Evolutionary conservation across 768 basidiomycete species (phyloP).

Genomic region (Podaxis sp.): DNA sequence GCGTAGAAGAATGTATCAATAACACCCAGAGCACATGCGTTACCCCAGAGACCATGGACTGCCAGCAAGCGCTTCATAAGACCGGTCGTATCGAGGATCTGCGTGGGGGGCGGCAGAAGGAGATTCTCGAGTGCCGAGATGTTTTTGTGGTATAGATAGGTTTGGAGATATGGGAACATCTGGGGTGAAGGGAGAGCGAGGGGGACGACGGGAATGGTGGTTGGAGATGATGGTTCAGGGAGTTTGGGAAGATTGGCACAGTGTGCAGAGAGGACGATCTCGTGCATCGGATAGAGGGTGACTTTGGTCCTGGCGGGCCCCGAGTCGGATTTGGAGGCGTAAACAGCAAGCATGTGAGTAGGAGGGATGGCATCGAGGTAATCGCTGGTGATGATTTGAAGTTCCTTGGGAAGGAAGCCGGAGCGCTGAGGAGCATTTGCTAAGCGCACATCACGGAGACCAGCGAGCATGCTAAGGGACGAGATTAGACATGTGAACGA

Average conservation of each 20-base stretch:
- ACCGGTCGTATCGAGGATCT: constrained; percentile 23
- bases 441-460: constrained; percentile 7
- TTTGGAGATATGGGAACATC: constrained; percentile 54
- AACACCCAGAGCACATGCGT: constrained; percentile 65
- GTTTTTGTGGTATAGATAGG: constrained; percentile 66
- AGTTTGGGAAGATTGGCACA: constrained; percentile 62
- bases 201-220: constrained; percentile 57
- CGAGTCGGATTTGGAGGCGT: constrained; percentile 19
- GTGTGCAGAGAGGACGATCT: constrained; percentile 62
- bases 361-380: constrained; percentile 27
- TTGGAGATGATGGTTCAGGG: constrained; percentile 28
- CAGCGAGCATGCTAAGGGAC: constrained; percentile 4
- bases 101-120: constrained; percentile 35
- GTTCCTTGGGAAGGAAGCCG: constrained; percentile 16
- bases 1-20: constrained; percentile 50
- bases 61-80: constrained; percentile 35
- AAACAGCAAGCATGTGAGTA: constrained; percentile 56
- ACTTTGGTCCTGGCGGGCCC: constrained; percentile 22
- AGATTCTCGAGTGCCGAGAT: constrained; percentile 42
- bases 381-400: constrained; percentile 22
- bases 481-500: neutral
- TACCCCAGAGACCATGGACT: constrained; percentile 69
- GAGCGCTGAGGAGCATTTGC: constrained; percentile 5
- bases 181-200: constrained; percentile 60
- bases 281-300: constrained; percentile 64